Conservation (phyloP, 768 basidiomycete species). For the Kwoniella bestiolae region DNA sequence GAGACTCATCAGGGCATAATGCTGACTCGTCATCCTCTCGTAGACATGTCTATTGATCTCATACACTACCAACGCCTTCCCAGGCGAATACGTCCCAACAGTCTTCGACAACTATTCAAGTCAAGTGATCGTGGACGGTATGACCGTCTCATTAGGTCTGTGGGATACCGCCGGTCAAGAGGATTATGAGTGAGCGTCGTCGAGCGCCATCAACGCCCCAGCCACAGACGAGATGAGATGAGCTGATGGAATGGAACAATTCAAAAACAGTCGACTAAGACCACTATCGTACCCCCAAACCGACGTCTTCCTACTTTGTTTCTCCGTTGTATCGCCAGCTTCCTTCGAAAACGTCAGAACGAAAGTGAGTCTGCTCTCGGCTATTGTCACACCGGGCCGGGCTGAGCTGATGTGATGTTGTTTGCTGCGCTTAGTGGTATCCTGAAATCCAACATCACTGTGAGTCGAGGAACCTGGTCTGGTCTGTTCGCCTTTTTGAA, state of each 20-base stretch:
- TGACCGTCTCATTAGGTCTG: slow-evolving; percentile 92
- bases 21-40: too few species aligned
- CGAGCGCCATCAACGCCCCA: not conserved
- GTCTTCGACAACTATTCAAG: slow-evolving; percentile 97
- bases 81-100: slow-evolving; percentile 62
- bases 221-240: not conserved
- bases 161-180: slow-evolving; percentile 58
- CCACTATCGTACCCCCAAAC: slow-evolving; percentile 97
- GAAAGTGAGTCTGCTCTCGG: slow-evolving; percentile 59
- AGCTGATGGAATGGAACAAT: not conserved
- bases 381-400: not conserved
- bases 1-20: too few species aligned
- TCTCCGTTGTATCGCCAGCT: slow-evolving; percentile 89
- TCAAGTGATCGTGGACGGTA: slow-evolving; percentile 98
- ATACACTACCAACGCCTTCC: slow-evolving; percentile 98
- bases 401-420: not conserved
- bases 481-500: not conserved
- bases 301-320: slow-evolving; percentile 95
- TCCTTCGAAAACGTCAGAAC: slow-evolving; percentile 82
- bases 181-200: slow-evolving; percentile 53
- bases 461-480: slow-evolving; percentile 22
- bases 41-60: slow-evolving; percentile 99
- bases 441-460: slow-evolving; percentile 88
- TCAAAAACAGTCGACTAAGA: slow-evolving; percentile 54
- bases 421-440: slow-evolving; percentile 39